These are phyloP conservation scores for Epichloe glyceriae DNA, from an alignment of 2,329 filamentous ascomycete genomes.

Conservation along the genomic window DNA sequence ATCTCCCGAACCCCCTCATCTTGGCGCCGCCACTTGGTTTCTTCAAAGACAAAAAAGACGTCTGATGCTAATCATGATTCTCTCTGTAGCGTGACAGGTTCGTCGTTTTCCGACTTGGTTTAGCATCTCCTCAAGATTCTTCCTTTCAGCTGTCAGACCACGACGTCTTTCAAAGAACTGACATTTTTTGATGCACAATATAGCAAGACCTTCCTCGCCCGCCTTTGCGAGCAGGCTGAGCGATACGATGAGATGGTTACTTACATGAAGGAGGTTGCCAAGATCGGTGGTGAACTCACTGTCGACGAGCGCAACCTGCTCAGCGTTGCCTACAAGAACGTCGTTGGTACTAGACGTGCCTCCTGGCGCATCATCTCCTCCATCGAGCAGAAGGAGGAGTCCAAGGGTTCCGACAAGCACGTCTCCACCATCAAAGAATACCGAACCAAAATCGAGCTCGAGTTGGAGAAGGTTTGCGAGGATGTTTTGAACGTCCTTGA, in stretches of 20 bases:
- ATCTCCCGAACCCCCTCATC: constrained; percentile 1
- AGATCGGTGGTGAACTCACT: constrained; percentile 65
- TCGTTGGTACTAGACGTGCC: constrained; percentile 93
- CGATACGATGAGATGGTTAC: constrained; percentile 99
- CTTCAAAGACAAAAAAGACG: not conserved
- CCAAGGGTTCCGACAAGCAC: constrained; percentile 94
- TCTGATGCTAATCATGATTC: constrained; percentile 23
- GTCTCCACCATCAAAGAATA: constrained; percentile 90
- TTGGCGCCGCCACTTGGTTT: constrained; percentile 5
- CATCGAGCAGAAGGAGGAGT: constrained; percentile 99
- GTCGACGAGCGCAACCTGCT: constrained; percentile 99
- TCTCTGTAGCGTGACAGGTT: constrained; percentile 55
- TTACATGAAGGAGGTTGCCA: constrained; percentile 99
- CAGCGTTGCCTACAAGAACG: constrained; percentile 99
- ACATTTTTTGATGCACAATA: constrained; percentile 11
- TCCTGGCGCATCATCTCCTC: constrained; percentile 99
- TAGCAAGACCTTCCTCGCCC: constrained; percentile 99
- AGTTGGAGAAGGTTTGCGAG: constrained; percentile 96
- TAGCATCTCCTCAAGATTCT: constrained; percentile 8
- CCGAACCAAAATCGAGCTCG: constrained; percentile 94
- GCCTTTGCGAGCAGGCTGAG: constrained; percentile 99
- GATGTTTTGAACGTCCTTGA: constrained; percentile 94
- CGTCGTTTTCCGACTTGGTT: constrained; percentile 16
- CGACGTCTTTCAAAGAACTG: constrained; percentile 14
- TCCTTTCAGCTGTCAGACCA: constrained; percentile 4